phyloP scores from a whole-genome alignment of 2,329 filamentous ascomycete genomes.

The Gaeumannomyces sp. region DNA sequence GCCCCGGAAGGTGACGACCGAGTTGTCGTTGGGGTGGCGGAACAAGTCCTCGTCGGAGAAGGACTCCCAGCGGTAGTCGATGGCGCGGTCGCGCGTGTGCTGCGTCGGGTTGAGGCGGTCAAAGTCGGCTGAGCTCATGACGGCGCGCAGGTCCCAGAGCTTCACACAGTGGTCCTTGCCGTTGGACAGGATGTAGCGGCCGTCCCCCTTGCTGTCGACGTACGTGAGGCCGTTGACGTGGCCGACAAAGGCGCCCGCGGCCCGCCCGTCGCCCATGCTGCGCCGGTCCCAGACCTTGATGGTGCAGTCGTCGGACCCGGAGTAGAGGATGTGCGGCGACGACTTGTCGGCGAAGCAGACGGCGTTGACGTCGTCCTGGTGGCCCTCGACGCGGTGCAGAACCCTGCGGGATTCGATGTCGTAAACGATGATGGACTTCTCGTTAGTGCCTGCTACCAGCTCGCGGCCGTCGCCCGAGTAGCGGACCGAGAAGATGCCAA shows the following conservation, averaged over 20 bases:
- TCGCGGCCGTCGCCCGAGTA: slow-evolving; percentile 90
- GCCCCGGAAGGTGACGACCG: slow-evolving; percentile 85
- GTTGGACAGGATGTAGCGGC: slow-evolving; percentile 83
- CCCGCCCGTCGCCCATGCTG: slow-evolving; percentile 78
- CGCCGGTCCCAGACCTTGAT: slow-evolving; percentile 95
- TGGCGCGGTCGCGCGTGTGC: slow-evolving; percentile 61
- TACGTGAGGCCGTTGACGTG: slow-evolving; percentile 63
- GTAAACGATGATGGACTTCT: slow-evolving; percentile 77
- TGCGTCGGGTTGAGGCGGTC: slow-evolving; percentile 48
- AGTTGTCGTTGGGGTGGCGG: slow-evolving; percentile 79
- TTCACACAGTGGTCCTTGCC: slow-evolving; percentile 97
- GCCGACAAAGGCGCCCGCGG: slow-evolving; percentile 60
- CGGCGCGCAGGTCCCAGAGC: slow-evolving; percentile 89
- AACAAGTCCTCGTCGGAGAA: slow-evolving; percentile 63
- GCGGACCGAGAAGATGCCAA: slow-evolving; percentile 80
- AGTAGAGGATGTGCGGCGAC: slow-evolving; percentile 91
- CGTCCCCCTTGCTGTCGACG: slow-evolving; percentile 64
- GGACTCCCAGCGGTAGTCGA: slow-evolving; percentile 66
- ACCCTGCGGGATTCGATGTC: slow-evolving; percentile 78
- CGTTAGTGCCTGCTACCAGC: slow-evolving; percentile 81
- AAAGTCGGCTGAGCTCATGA: slow-evolving; percentile 66
- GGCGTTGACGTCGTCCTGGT: slow-evolving; percentile 87
- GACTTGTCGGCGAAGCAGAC: slow-evolving; percentile 89
- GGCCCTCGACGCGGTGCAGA: slow-evolving; percentile 69
- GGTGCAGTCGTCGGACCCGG: slow-evolving; percentile 88